Conservation (phyloP, 306 rosid species). For the Abrus pulchellus region DNA sequence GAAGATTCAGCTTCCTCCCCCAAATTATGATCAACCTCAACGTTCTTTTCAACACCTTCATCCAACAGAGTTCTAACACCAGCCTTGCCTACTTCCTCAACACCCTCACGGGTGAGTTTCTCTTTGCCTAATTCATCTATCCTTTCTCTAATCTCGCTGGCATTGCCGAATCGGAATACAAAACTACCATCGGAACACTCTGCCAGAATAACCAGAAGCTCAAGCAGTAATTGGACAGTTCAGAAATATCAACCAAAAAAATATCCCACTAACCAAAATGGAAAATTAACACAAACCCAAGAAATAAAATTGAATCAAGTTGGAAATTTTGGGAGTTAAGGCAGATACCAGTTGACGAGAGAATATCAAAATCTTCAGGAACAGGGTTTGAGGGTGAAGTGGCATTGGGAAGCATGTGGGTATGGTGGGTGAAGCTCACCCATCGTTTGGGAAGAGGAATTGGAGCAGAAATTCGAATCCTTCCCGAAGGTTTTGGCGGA, state of each 20-base stretch:
- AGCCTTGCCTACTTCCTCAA: slow-evolving; percentile 42
- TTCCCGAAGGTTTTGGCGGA: slow-evolving; percentile 34
- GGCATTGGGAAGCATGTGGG: slow-evolving; percentile 43
- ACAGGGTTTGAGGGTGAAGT: slow-evolving; percentile 49
- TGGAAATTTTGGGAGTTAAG: slow-evolving; percentile 34
- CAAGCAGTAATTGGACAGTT: neutral
- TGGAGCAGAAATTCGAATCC: slow-evolving; percentile 48
- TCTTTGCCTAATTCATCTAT: slow-evolving; percentile 36
- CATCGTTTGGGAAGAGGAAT: slow-evolving; percentile 39
- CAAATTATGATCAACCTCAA: slow-evolving; percentile 43
- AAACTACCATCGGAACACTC: slow-evolving; percentile 70
- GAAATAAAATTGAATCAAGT: neutral
- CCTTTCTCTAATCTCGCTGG: slow-evolving; percentile 52
- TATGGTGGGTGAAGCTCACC: slow-evolving; percentile 36
- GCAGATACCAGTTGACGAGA: slow-evolving; percentile 61
- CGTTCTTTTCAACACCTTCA: slow-evolving; percentile 48
- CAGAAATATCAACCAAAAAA: neutral
- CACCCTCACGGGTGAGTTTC: slow-evolving; percentile 41
- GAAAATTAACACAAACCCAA: slow-evolving; percentile 36
- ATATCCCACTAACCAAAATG: slow-evolving; percentile 22
- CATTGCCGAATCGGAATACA: slow-evolving; percentile 62
- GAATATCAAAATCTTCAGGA: slow-evolving; percentile 52
- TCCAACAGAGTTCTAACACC: slow-evolving; percentile 27
- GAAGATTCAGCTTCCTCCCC: slow-evolving; percentile 46
- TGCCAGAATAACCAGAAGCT: slow-evolving; percentile 55